phyloP scores from a whole-genome alignment of 1,139 yeast species.

The Komagataea norvegica region DNA sequence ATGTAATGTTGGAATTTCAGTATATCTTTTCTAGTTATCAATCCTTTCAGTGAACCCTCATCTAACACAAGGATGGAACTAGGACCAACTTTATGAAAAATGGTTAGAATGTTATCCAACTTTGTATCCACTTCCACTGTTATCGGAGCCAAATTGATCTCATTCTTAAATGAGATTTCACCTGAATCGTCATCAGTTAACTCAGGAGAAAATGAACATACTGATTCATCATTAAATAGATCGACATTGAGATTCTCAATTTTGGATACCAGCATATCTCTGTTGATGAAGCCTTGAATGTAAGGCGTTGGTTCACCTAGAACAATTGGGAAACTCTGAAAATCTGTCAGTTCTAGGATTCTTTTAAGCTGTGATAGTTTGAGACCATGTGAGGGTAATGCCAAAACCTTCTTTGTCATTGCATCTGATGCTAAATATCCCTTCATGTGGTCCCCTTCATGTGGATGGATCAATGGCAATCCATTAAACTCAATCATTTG shows the following conservation, averaged over 20 bases:
- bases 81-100: conserved; percentile 81
- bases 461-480: conserved; percentile 76
- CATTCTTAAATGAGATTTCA: conserved; percentile 31
- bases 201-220: conserved; percentile 8
- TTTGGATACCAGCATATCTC: conserved; percentile 17
- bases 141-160: conserved; percentile 58
- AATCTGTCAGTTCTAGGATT: conserved; percentile 37
- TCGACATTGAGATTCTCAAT: conserved; percentile 5
- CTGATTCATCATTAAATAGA: neutral
- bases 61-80: conserved; percentile 62
- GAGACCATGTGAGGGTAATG: conserved; percentile 42
- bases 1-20: conserved; percentile 40
- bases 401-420: conserved; percentile 54
- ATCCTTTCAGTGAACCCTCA: conserved; percentile 49
- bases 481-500: conserved; percentile 91
- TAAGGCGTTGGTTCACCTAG: conserved; percentile 24
- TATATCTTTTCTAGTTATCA: conserved; percentile 67
- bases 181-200: conserved; percentile 9
- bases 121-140: conserved; percentile 51
- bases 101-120: conserved; percentile 58
- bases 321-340: conserved; percentile 55
- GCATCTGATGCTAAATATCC: conserved; percentile 53
- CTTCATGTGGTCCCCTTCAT: conserved; percentile 53
- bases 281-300: conserved; percentile 21
- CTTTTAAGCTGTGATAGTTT: conserved; percentile 27